A percentile compares a stretch with the other conserved stretches of the same genome.
Conservation (phyloP, 2,329 filamentous ascomycete species). For the Pseudogymnoascus sp. region DNA sequence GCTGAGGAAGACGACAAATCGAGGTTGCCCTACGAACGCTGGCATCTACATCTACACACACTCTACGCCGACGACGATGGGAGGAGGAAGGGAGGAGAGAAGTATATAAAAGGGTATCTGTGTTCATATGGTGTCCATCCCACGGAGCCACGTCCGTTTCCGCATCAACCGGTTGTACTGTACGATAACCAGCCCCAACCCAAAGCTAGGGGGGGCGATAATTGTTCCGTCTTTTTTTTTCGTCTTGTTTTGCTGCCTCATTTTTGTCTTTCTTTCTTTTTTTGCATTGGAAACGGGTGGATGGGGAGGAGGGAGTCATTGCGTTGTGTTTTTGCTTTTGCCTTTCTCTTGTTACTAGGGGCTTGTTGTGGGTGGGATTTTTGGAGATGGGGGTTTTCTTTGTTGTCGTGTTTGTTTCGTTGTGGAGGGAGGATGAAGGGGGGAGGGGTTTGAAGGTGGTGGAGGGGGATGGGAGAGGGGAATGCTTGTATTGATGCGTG, state of each 20-base stretch:
- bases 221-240: not conserved
- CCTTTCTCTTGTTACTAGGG: not conserved
- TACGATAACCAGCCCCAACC: not conserved
- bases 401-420: not conserved
- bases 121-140: not conserved
- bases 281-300: not conserved
- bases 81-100: not conserved
- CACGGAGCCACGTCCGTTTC: not conserved
- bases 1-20: not conserved
- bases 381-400: not conserved
- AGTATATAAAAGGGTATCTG: slow-evolving; percentile 5
- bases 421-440: not conserved
- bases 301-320: not conserved
- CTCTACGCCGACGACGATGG: not conserved
- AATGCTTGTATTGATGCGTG: slow-evolving; percentile 2
- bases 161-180: slow-evolving; percentile 1
- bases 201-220: not conserved
- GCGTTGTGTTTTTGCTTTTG: not conserved
- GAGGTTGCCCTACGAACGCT: not conserved
- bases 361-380: not conserved
- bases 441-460: not conserved
- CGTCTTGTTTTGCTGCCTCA: not conserved
- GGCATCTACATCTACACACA: not conserved
- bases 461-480: not conserved
- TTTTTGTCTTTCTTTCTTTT: not conserved